Percentiles rank a stretch among this genome's conserved stretches.
Evolutionary conservation across 208 protist species (phyloP).

Genomic region (Novymonas esmeraldas): DNA sequence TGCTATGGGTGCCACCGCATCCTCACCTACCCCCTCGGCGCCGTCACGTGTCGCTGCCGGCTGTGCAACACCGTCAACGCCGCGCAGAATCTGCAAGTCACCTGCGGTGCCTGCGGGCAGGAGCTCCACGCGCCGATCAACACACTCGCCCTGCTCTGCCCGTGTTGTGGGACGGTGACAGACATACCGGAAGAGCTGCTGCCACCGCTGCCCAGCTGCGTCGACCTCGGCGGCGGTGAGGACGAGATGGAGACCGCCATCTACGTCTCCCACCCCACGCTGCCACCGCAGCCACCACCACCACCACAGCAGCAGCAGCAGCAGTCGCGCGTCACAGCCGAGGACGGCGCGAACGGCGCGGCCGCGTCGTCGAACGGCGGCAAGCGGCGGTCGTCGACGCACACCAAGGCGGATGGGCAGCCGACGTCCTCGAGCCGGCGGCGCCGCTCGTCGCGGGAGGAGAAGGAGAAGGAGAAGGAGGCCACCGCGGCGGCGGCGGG

Average conservation of each 20-base stretch:
- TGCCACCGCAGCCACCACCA: constrained; percentile 5
- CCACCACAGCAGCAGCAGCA: too few relatives aligned
- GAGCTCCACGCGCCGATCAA: constrained; percentile 75
- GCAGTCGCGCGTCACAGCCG: background rate
- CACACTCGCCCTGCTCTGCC: constrained; percentile 68
- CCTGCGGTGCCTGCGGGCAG: constrained; percentile 47
- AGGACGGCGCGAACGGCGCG: background rate
- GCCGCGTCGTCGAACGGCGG: background rate
- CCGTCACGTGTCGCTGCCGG: constrained; percentile 74
- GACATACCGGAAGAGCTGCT: constrained; percentile 77
- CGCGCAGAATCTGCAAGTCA: constrained; percentile 54
- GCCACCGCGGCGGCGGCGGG: background rate
- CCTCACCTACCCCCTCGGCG: constrained; percentile 72
- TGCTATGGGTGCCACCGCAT: constrained; percentile 70
- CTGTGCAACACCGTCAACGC: constrained; percentile 72
- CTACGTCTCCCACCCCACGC: constrained; percentile 66
- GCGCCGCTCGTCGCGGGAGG: background rate
- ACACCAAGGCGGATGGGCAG: background rate
- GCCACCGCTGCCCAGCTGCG: constrained; percentile 46
- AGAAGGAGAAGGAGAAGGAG: constrained; percentile 19
- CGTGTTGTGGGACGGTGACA: constrained; percentile 73
- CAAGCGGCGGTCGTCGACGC: background rate
- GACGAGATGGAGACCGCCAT: constrained; percentile 41
- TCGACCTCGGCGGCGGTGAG: constrained; percentile 28
- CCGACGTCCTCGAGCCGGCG: background rate